Base-by-base conservation (phyloP, 768 basidiomycete species). In the Hemileccinum rubropunctum region DNA sequence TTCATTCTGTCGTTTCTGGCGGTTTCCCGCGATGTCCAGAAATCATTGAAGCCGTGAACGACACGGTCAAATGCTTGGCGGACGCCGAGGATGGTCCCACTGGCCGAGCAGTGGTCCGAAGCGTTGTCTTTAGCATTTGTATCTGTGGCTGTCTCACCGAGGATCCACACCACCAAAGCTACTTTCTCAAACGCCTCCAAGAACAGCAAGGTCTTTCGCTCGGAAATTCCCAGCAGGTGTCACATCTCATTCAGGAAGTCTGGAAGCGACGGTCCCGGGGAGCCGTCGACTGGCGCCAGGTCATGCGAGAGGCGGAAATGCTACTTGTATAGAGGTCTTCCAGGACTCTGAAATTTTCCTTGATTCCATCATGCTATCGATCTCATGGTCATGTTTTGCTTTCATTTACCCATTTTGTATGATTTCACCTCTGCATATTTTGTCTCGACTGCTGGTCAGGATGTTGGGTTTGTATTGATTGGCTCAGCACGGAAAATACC, bases 51-150 rank as follows among this genome's bases (percentile, higher is more conserved):
- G 76, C 74, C 14, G 79, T 89, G 26, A 48, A 72, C 15, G 78
- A 83, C 18, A 80, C 79, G 38, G 75, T 86, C 63, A 52, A 58
- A 4, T 73, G 76, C 52, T 69, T 86, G 48, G 64, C 54, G 57
- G 58, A 51, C 14, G 73, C 76, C 51, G 63, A 58, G 58, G 64
- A 69, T 57, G 57, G 56, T n/a, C 65, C 57, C 38, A 69, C 73
- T 36, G 70, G 75, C 41, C 75, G 76, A 37, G 74, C 78, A 13
- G 84, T 91, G 23, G 77, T 89, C 49, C 76, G 88, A 34, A 88
- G 84, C 68, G 88, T 88, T 23, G 86, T 91, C 57, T 89, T 91
- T 58, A 79, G 80, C 39, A 82, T 88, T 51, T 89, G 84, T 60
- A 77, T 92, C 45, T 80, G 80, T 52, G 88, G 88, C 1, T 82